Conservation (phyloP, 2,329 filamentous ascomycete species). For the Diatrype stigma region DNA sequence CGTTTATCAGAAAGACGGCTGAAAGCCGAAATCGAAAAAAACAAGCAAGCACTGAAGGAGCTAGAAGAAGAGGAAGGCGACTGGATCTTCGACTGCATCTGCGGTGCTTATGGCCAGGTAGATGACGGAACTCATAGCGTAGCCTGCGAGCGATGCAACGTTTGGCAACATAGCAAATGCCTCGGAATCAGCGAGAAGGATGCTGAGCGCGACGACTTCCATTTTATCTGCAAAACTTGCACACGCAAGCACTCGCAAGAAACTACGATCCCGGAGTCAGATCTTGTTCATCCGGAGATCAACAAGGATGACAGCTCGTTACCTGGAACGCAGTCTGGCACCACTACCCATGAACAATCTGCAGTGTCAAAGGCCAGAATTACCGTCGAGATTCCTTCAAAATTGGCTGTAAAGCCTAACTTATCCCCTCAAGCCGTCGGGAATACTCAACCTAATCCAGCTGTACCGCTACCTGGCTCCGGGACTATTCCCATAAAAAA, state of each 20-base stretch:
- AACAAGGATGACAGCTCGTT: constrained; percentile 26
- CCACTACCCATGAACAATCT: constrained; percentile 14
- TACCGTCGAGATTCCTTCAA: constrained; percentile 17
- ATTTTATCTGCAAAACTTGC: constrained; percentile 80
- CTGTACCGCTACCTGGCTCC: constrained; percentile 11
- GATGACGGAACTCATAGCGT: constrained; percentile 94
- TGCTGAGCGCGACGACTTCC: constrained; percentile 81
- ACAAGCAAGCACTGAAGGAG: constrained; percentile 69
- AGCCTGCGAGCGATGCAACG: constrained; percentile 87
- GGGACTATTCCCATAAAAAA: constrained; percentile 24
- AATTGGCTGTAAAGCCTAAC: constrained; percentile 8
- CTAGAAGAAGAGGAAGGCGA: constrained; percentile 68
- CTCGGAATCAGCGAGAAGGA: constrained; percentile 73
- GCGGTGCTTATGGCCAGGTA: constrained; percentile 84
- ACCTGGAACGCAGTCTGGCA: constrained; percentile 16
- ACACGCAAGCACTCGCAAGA: constrained; percentile 55
- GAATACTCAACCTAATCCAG: constrained; percentile 15
- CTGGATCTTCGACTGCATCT: constrained; percentile 94
- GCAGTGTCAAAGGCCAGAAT: constrained; percentile 7
- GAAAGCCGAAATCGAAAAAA: constrained; percentile 77
- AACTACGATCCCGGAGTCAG: constrained; percentile 55
- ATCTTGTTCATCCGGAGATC: constrained; percentile 52
- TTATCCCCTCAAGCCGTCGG: constrained; percentile 8
- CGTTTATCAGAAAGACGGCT: constrained; percentile 75
- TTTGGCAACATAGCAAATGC: constrained; percentile 97